A percentile compares a stretch with the other conserved stretches of the same genome.
Evolutionary conservation across 805 yeast species (phyloP).

Genomic region (Komagataella pseudopastoris): DNA sequence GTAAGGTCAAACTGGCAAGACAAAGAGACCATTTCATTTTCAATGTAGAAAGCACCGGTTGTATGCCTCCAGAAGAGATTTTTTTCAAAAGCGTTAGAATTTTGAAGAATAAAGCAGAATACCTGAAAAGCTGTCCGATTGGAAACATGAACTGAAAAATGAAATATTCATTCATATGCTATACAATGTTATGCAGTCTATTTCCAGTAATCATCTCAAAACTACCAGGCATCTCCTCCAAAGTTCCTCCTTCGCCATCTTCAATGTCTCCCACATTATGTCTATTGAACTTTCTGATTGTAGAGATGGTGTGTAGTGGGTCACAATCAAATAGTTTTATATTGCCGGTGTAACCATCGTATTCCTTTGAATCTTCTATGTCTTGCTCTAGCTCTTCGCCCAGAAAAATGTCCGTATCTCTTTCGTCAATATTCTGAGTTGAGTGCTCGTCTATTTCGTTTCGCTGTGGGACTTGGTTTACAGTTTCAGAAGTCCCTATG

Average conservation of each 20-base stretch:
- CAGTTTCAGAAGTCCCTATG: conserved; percentile 1
- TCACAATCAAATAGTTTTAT: conserved; percentile 21
- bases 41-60: conserved; percentile 91
- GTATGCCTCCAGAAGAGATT: conserved; percentile 94
- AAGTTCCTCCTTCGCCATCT: neutral
- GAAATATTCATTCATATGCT: neutral
- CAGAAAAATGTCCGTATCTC: conserved; percentile 6
- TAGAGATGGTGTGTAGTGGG: conserved; percentile 15
- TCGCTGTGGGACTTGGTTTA: conserved; percentile 3
- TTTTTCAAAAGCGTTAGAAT: conserved; percentile 83
- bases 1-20: conserved; percentile 84
- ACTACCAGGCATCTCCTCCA: conserved; percentile 1
- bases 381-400: conserved; percentile 8
- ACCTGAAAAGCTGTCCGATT: conserved; percentile 67
- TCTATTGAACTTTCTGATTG: conserved; percentile 9
- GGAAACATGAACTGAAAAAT: conserved; percentile 17
- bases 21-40: conserved; percentile 86
- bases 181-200: neutral
- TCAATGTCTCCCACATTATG: neutral
- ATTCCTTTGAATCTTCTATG: conserved; percentile 6
- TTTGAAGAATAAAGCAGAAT: conserved; percentile 73
- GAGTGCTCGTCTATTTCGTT: conserved; percentile 7
- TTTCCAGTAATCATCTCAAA: conserved; percentile 1
- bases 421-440: conserved; percentile 4
- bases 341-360: conserved; percentile 33